Evolutionary conservation across 2,329 filamentous ascomycete genomes (phyloP).

Genomic region (Ophiostoma piceae): DNA sequence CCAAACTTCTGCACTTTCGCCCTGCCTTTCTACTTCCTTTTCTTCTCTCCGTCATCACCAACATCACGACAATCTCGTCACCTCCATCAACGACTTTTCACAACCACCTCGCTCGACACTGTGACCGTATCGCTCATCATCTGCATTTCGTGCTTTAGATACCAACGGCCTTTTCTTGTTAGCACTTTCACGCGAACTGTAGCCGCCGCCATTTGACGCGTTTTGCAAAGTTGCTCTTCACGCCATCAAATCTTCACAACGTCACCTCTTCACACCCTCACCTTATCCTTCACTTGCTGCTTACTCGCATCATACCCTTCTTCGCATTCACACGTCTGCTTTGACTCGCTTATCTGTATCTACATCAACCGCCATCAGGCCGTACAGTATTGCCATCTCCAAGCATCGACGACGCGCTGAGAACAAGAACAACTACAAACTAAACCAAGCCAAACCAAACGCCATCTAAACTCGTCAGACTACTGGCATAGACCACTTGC

Average conservation of each 20-base stretch:
- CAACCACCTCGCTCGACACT: not conserved
- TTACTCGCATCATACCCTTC: not conserved
- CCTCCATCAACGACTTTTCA: not conserved
- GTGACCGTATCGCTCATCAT: conserved; percentile 11
- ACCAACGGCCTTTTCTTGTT: not conserved
- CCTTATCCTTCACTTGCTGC: not conserved
- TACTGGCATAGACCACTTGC: not conserved
- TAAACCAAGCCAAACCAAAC: not conserved
- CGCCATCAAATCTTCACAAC: not conserved
- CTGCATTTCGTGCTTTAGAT: conserved; percentile 10
- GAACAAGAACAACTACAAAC: not conserved
- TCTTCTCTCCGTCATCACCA: not conserved
- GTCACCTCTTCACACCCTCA: not conserved
- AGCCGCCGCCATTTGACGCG: conserved; percentile 9
- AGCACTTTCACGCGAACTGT: not conserved
- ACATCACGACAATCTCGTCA: not conserved
- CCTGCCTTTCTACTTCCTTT: not conserved
- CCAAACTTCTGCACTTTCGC: not conserved
- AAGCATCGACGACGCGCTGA: not conserved
- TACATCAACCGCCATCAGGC: not conserved
- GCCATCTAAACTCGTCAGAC: not conserved
- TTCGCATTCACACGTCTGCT: too few species aligned
- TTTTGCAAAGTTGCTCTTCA: not conserved
- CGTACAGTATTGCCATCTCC: conserved; percentile 9
- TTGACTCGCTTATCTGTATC: not conserved